Evolutionary conservation across 2,329 filamentous ascomycete species (phyloP).

Genomic region (Aquanectria penicillioides): DNA sequence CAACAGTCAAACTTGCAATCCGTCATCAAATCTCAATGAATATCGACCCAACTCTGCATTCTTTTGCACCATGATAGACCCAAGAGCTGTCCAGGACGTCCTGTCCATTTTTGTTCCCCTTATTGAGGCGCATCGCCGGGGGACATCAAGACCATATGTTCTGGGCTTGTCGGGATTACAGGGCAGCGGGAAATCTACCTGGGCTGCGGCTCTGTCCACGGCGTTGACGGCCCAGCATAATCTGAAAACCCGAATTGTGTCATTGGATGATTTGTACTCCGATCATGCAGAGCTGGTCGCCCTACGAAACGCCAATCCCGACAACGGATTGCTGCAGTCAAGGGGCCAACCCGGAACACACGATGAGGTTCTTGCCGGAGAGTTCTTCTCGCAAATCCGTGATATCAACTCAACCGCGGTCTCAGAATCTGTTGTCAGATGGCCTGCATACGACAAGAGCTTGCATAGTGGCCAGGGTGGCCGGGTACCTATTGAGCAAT

Average conservation of each 20-base stretch:
- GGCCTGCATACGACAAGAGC: constrained; percentile 40
- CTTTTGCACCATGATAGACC: constrained; percentile 32
- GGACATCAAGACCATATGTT: constrained; percentile 27
- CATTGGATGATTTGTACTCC: constrained; percentile 35
- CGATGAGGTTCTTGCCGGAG: constrained; percentile 22
- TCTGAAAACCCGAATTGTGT: constrained; percentile 30
- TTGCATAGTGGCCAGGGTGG: constrained; percentile 33
- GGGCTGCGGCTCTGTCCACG: constrained; percentile 35
- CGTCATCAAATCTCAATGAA: not conserved
- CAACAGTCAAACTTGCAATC: not conserved
- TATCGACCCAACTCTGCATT: not conserved
- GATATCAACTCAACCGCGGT: not conserved
- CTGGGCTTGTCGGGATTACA: constrained; percentile 38
- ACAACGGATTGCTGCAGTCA: constrained; percentile 30
- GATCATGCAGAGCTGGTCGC: constrained; percentile 31
- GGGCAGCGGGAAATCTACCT: constrained; percentile 41
- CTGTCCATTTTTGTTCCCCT: constrained; percentile 30
- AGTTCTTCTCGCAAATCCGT: constrained; percentile 27
- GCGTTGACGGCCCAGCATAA: constrained; percentile 24
- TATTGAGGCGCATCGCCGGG: constrained; percentile 25
- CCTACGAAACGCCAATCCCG: constrained; percentile 29
- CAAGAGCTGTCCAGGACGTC: constrained; percentile 30
- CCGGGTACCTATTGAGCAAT: constrained; percentile 26
- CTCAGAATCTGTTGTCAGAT: constrained; percentile 14
- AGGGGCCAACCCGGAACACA: constrained; percentile 39